Percentiles rank a stretch among this genome's conserved stretches.
Evolutionary conservation across 768 basidiomycete species (phyloP).

Genomic region (Mycena epipterygia): DNA sequence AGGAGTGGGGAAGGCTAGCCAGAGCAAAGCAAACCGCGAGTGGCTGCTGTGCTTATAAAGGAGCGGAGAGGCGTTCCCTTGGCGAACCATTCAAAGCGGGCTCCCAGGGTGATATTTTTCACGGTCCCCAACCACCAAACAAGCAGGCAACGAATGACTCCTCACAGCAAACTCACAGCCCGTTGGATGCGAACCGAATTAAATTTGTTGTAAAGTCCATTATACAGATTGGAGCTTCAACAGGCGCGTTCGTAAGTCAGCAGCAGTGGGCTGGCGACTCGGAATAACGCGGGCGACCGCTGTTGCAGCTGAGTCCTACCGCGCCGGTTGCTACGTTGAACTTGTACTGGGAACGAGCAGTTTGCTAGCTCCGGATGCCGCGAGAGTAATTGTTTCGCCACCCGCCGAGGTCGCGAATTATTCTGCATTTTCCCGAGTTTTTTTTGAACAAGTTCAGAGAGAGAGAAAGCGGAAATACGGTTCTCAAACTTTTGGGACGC

Average conservation of each 20-base stretch:
- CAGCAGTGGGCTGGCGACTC: conserved; percentile 43
- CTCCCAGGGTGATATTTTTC: no score
- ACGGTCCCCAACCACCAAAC: no score
- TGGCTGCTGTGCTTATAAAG: not conserved
- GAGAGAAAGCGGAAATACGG: no score
- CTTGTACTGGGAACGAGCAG: conserved; percentile 66
- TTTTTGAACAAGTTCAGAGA: no score
- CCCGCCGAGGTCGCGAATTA: conserved; percentile 72
- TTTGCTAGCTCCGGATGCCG: conserved; percentile 54
- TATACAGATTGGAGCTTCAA: conserved; percentile 57
- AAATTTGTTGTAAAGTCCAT: not conserved
- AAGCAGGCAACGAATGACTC: no score
- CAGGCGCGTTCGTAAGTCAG: conserved; percentile 47
- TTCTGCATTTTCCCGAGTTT: no score
- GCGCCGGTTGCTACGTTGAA: conserved; percentile 62
- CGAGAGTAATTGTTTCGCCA: conserved; percentile 73
- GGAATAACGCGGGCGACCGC: conserved; percentile 46
- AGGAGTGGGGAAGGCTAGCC: not conserved
- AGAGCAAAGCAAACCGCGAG: not conserved
- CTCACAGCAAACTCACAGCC: no score
- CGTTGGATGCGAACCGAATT: not conserved
- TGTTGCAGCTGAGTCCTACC: conserved; percentile 40
- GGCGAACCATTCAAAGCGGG: not conserved
- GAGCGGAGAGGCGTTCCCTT: not conserved
- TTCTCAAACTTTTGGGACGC: no score